Percentiles rank a stretch among this genome's conserved stretches.
Conservation (phyloP, 2,329 filamentous ascomycete genomes). For the Colletotrichum sp. region DNA sequence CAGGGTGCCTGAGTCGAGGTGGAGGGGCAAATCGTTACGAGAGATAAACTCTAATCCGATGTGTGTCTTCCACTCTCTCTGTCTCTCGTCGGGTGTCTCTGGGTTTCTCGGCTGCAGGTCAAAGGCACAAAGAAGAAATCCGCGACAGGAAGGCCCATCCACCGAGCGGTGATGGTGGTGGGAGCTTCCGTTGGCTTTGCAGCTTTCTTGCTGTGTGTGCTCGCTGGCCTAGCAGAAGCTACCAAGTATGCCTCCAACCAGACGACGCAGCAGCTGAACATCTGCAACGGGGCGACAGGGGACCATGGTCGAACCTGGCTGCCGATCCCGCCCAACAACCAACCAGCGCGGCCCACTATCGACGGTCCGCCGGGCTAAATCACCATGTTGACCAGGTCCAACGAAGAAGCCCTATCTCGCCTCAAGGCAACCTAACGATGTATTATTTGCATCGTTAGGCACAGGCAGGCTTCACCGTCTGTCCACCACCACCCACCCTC, state of each 20-base stretch:
- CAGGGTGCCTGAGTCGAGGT: conserved; percentile 9
- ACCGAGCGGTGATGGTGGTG: background rate
- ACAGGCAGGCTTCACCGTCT: background rate
- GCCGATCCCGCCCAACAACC: background rate
- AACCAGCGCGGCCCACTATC: background rate
- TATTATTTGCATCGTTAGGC: background rate
- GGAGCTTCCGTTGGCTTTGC: background rate
- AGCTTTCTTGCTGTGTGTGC: background rate
- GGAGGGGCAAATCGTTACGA: conserved; percentile 16
- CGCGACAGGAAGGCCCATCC: background rate
- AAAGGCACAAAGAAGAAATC: background rate
- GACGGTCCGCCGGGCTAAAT: background rate
- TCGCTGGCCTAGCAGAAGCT: background rate
- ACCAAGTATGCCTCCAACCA: background rate
- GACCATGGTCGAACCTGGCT: background rate
- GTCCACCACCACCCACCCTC: background rate
- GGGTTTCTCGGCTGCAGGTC: background rate
- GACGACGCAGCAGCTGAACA: background rate
- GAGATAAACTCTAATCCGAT: conserved; percentile 12
- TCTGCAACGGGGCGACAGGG: background rate
- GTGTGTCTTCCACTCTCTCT: background rate
- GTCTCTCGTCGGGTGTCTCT: background rate
- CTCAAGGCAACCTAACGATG: background rate
- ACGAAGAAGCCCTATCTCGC: background rate
- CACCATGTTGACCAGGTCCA: background rate